A percentile compares a stretch with the other conserved stretches of the same genome.
phyloP scores from a whole-genome alignment of 2,329 filamentous ascomycete species.

The Parafenestella ontariensis region DNA sequence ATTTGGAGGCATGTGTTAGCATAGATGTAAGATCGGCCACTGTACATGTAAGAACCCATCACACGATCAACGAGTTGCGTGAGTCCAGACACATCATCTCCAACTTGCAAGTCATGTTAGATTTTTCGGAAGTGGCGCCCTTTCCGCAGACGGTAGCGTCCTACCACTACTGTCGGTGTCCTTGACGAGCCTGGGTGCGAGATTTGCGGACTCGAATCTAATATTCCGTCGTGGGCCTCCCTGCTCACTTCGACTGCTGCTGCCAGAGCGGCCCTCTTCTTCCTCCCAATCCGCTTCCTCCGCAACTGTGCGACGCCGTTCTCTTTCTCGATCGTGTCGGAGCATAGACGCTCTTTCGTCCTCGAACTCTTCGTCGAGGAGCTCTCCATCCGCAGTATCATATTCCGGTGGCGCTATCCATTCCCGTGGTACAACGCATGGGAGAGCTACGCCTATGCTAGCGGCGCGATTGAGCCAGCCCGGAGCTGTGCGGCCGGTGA shows the following conservation, averaged over 20 bases:
- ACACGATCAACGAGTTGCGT: conserved; percentile 2
- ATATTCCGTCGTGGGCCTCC: conserved; percentile 44
- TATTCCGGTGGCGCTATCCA: conserved; percentile 83
- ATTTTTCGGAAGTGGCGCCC: conserved; percentile 53
- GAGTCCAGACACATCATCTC: background rate
- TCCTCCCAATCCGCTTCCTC: conserved; percentile 40
- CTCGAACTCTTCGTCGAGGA: conserved; percentile 64
- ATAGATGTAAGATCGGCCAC: conserved; percentile 1
- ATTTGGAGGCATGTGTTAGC: conserved; percentile 12
- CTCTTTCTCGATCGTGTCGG: conserved; percentile 46
- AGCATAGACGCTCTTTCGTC: conserved; percentile 69
- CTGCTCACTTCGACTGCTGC: conserved; percentile 41
- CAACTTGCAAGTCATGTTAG: conserved; percentile 37
- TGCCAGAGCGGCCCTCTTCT: conserved; percentile 35
- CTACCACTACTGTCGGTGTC: conserved; percentile 54
- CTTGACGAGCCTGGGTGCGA: conserved; percentile 45
- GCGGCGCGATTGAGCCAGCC: conserved; percentile 83
- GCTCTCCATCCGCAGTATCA: conserved; percentile 73
- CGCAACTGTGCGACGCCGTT: conserved; percentile 32
- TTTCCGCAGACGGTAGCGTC: conserved; percentile 53
- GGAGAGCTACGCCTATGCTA: conserved; percentile 80
- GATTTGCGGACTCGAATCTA: conserved; percentile 36
- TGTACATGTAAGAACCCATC: conserved; percentile 11
- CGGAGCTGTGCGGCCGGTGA: conserved; percentile 75
- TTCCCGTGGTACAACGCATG: conserved; percentile 81